A percentile compares a stretch with the other conserved stretches of the same genome.
These are phyloP conservation scores for Adiantum capillusveneris DNA, from an alignment of 75 land plant species.

Conservation along the genomic window DNA sequence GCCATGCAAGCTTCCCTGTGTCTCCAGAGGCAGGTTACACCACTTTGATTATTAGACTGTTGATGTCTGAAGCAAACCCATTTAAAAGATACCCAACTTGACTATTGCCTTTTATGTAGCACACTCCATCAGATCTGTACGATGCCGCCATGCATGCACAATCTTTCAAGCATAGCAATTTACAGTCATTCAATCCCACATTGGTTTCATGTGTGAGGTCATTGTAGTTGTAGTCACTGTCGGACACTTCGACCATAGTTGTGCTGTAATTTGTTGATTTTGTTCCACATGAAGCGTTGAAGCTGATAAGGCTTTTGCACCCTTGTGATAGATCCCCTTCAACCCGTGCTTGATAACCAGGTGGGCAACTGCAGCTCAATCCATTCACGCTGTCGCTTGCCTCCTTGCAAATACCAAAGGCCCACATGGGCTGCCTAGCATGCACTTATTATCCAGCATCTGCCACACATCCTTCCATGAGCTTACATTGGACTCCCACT, in stretches of 20 bases:
- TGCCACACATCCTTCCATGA: background rate
- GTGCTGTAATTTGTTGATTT: background rate
- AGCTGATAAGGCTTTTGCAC: background rate
- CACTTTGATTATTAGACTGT: slow-evolving; percentile 3
- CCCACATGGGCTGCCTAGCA: slow-evolving; percentile 7
- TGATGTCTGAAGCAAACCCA: background rate
- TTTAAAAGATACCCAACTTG: background rate
- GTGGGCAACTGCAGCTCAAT: slow-evolving; percentile 3
- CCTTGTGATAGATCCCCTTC: background rate
- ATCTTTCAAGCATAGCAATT: background rate
- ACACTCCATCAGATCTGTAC: background rate
- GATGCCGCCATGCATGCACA: slow-evolving; percentile 6
- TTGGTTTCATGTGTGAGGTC: background rate
- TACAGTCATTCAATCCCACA: background rate
- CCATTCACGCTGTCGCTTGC: background rate
- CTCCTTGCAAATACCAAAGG: slow-evolving; percentile 3
- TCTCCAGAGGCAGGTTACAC: too few relatives aligned
- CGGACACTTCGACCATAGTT: background rate
- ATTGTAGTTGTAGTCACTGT: background rate
- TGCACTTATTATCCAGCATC: background rate
- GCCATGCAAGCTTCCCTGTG: too few relatives aligned
- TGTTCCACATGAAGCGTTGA: background rate
- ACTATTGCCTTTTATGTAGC: background rate
- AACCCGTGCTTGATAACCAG: slow-evolving; percentile 1
- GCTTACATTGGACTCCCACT: background rate